Percentiles rank a stretch among this genome's conserved stretches.
Conservation (phyloP, 2,329 filamentous ascomycete species). For the Cadophora malorum region DNA sequence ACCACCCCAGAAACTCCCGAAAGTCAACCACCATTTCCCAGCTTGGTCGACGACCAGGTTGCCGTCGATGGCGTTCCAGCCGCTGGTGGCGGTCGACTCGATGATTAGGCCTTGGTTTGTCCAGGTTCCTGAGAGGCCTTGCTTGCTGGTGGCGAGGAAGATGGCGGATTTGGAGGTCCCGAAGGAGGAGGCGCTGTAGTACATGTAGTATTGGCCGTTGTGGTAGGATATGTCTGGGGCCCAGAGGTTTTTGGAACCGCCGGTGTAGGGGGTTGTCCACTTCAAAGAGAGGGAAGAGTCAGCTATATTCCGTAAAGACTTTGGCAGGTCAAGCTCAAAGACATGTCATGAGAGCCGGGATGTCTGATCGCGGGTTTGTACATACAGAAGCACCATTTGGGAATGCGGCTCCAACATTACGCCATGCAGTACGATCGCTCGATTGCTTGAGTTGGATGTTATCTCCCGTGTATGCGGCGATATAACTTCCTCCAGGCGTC, state of each 20-base stretch:
- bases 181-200: background rate
- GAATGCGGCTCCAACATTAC: background rate
- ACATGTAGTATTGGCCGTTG: constrained; percentile 3
- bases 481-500: background rate
- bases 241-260: background rate
- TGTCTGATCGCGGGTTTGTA: background rate
- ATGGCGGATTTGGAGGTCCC: background rate
- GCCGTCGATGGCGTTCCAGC: background rate
- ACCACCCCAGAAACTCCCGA: background rate
- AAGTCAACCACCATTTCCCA: background rate
- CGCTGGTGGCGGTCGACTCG: background rate
- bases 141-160: background rate
- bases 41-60: background rate
- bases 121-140: background rate
- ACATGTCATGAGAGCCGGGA: background rate
- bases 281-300: background rate
- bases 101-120: background rate
- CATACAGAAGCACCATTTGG: background rate
- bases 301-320: background rate
- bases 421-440: background rate
- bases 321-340: background rate
- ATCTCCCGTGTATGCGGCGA: background rate
- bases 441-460: background rate
- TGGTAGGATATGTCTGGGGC: background rate
- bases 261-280: background rate